Evolutionary conservation across 441 rosid species (phyloP), one percentile per base, ranked within the genome.

Genomic region (Mallotus japonicus): DNA sequence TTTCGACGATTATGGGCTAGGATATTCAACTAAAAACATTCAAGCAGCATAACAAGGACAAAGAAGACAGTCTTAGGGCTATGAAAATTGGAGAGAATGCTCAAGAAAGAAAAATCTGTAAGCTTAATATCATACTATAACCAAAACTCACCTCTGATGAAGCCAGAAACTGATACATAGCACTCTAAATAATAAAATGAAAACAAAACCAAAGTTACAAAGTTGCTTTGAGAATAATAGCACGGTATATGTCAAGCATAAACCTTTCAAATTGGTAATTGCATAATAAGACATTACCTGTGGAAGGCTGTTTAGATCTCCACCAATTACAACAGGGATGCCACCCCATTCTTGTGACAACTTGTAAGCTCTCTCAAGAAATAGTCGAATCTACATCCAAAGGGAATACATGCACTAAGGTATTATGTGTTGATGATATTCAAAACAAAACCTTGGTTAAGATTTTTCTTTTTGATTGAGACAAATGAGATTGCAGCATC

Each of bases 251-350:
- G 67, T 40, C 42, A n/a, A 71, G 57, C 15, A 13, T 20, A 64
- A 15, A 70, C 14, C 58, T 37, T 62, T 74, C 61, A 22, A 56
- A 70, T n/a, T 65, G 70, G 53, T 37, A 49, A 66, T 50, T 32
- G 55, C 42, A 67, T 62, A 9, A 28, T 56, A 62, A 64, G 59
- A 80, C 59, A 79, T 74, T 69, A 95, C 98, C 89, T 83, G 84
- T 77, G 97, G 99, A 67, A 88, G 81, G 84, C 96, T 88, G 74
- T 95, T 95, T 34, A 90, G 78, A 83, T 95, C 99, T 59, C 99
- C 99, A 32, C 89, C 95, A 55, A 95, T 71, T 40, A 89, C 75
- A 82, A 91, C 89, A 73, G 99, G 99, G 80, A 92, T 89, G 80
- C 79, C 75, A 63, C 95, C 98, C 97, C 96, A 91, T 80, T 85